Percentiles rank a stretch among this genome's conserved stretches.
Conservation (phyloP, 1,284 basidiomycete species). For the Cutaneotrichosporon sp. region DNA sequence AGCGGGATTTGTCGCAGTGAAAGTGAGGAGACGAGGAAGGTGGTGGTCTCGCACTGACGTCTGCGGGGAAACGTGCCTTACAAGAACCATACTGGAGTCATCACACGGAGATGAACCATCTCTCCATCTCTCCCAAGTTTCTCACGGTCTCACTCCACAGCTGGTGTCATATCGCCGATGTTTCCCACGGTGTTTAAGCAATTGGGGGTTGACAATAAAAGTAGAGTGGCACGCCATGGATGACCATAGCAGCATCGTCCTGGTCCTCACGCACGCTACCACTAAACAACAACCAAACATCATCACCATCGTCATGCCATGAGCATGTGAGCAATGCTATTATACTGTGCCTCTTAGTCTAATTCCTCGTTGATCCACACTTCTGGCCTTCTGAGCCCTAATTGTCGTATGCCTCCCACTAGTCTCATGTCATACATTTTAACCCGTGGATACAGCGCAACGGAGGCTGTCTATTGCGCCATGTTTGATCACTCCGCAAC, state of each 20-base stretch:
- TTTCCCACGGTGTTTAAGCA: not conserved
- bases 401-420: too few relatives aligned
- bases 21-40: too few relatives aligned
- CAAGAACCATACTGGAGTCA: not conserved
- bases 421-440: too few relatives aligned
- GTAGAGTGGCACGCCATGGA: constrained; percentile 5
- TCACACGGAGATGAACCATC: not conserved
- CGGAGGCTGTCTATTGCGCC: too few relatives aligned
- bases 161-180: too few relatives aligned
- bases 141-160: too few relatives aligned
- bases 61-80: not conserved
- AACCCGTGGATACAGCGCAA: too few relatives aligned
- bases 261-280: not conserved
- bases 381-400: too few relatives aligned
- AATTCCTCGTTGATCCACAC: too few relatives aligned
- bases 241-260: not conserved
- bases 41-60: not conserved
- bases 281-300: not conserved
- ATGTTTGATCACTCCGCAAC: too few relatives aligned
- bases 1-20: not conserved
- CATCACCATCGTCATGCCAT: not conserved
- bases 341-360: not conserved
- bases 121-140: not conserved
- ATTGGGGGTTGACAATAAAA: not conserved
- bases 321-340: not conserved